phyloP scores from a whole-genome alignment of 495 filamentous ascomycete genomes.

The Xylaria longipes region DNA sequence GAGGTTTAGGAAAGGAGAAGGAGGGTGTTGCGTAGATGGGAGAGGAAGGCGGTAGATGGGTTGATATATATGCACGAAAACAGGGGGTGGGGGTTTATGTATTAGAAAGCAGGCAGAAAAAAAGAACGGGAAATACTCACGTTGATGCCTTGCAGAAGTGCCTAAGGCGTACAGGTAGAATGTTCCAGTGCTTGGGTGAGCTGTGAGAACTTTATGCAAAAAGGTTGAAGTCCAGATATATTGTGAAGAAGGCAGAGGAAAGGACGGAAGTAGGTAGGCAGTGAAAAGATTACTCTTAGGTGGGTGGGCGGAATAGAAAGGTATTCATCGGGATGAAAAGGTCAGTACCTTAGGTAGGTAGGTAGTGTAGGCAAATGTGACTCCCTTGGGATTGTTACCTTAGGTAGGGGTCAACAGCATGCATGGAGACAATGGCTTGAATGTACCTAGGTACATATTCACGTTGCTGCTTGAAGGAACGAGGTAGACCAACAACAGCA shows the following conservation, averaged over 20 bases:
- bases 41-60: not conserved
- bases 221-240: not conserved
- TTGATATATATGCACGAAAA: not conserved
- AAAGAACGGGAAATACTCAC: not conserved
- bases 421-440: not conserved
- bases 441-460: constrained; percentile 8
- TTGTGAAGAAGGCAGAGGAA: not conserved
- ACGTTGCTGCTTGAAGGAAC: not conserved
- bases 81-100: not conserved
- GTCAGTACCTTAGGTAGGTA: not conserved
- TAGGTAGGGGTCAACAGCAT: not conserved
- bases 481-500: not conserved
- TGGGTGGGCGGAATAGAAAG: not conserved
- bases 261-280: not conserved
- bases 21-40: not conserved
- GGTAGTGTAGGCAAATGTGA: not conserved
- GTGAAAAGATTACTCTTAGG: not conserved
- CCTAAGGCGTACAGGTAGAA: not conserved
- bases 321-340: no score
- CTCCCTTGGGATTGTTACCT: not conserved
- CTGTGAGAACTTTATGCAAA: not conserved
- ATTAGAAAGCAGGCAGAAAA: not conserved
- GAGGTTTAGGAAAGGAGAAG: not conserved
- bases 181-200: not conserved
- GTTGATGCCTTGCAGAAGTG: not conserved